Evolutionary conservation across 768 basidiomycete genomes (phyloP).

Genomic region (Boletellus sp.): DNA sequence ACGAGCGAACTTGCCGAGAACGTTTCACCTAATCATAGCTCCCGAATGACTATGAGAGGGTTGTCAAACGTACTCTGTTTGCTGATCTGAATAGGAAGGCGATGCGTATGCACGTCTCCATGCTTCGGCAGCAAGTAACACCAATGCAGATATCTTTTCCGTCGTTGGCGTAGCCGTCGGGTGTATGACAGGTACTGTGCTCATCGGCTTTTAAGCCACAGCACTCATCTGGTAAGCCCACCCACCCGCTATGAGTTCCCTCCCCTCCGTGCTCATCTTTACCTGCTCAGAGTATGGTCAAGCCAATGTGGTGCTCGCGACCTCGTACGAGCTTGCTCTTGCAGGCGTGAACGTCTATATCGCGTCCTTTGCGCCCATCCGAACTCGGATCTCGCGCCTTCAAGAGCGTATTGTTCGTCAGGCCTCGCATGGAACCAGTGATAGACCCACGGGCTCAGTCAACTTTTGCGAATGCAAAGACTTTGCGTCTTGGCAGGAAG

Average conservation of each 20-base stretch:
- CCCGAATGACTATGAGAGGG: too few species aligned
- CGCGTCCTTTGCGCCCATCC: slow-evolving; percentile 11
- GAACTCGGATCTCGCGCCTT: slow-evolving; percentile 3
- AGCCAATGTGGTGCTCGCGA: slow-evolving; percentile 3
- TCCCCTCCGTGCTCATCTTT: slow-evolving; percentile 7
- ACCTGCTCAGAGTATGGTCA: slow-evolving; percentile 3
- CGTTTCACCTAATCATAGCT: too few species aligned
- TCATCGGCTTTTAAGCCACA: too few species aligned
- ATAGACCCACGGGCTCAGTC: not conserved
- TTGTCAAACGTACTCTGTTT: too few species aligned
- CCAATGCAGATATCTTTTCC: too few species aligned
- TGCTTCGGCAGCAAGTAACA: too few species aligned
- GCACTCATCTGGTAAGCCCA: not conserved
- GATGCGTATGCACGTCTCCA: too few species aligned
- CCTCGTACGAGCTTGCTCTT: slow-evolving; percentile 14
- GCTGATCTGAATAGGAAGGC: too few species aligned
- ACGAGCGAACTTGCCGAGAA: too few species aligned
- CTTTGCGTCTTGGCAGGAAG: not conserved
- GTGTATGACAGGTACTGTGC: too few species aligned
- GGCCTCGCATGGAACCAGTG: not conserved
- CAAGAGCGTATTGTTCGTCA: slow-evolving; percentile 2
- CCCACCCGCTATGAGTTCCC: not conserved
- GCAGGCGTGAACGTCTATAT: slow-evolving; percentile 6
- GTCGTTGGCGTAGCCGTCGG: too few species aligned
- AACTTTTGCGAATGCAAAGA: slow-evolving; percentile 3